Conservation (phyloP, 179 eudicot genomes). For the Beta macrorhiza region DNA sequence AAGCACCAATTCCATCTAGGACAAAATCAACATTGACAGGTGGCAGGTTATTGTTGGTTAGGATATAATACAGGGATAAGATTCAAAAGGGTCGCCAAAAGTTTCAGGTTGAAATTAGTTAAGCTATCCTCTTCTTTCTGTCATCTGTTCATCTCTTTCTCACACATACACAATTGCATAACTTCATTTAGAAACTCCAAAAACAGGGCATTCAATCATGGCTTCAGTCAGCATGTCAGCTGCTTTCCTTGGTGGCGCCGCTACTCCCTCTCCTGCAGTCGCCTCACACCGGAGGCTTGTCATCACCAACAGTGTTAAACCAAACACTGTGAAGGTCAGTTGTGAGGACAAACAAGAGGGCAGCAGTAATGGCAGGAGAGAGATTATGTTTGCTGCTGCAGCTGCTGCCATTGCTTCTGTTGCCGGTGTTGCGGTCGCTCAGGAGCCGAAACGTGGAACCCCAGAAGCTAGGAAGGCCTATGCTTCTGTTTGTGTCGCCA, state of each 20-base stretch:
- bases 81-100: conserved; percentile 11
- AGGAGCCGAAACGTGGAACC: conserved; percentile 35
- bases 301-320: conserved; percentile 30
- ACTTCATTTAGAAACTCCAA: background rate
- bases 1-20: conserved; percentile 20
- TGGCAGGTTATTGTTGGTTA: conserved; percentile 24
- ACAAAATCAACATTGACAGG: conserved; percentile 19
- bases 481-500: conserved; percentile 32
- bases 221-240: conserved; percentile 36
- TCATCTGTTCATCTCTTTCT: background rate
- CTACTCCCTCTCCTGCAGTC: conserved; percentile 11
- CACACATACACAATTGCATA: background rate
- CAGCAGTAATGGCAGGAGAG: conserved; percentile 38
- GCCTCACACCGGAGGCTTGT: conserved; percentile 18
- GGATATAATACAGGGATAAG: conserved; percentile 27
- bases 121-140: background rate
- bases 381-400: conserved; percentile 31
- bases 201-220: conserved; percentile 17
- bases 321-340: conserved; percentile 28
- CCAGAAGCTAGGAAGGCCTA: conserved; percentile 33
- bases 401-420: conserved; percentile 31
- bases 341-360: conserved; percentile 29
- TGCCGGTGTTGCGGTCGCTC: conserved; percentile 28
- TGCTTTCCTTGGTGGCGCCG: conserved; percentile 22
- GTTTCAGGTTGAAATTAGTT: conserved; percentile 20